Percentiles rank a stretch among this genome's conserved stretches.
These are phyloP conservation scores for Globisporangium iwayamae DNA, from an alignment of 352 stramenopile genomes.

Conservation along the genomic window DNA sequence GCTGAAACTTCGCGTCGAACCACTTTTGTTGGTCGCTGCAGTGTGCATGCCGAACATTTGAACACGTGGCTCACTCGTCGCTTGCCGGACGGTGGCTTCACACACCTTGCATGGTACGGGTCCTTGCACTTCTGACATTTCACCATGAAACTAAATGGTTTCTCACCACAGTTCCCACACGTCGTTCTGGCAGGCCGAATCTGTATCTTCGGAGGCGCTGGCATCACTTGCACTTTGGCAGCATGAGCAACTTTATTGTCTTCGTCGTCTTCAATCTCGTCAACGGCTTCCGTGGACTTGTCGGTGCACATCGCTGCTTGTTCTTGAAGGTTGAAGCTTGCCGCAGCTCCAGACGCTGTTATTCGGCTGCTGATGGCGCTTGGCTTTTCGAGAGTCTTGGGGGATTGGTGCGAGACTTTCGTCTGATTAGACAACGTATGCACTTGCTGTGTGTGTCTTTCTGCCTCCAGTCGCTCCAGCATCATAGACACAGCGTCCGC, in stretches of 20 bases:
- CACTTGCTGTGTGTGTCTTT: not conserved
- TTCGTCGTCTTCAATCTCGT: conserved; percentile 16
- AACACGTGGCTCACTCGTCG: conserved; percentile 28
- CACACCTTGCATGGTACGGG: conserved; percentile 40
- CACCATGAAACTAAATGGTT: conserved; percentile 57
- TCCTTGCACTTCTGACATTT: conserved; percentile 51
- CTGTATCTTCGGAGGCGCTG: not conserved
- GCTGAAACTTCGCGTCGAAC: not conserved
- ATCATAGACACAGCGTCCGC: not conserved
- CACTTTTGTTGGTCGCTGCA: conserved; percentile 27
- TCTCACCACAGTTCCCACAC: conserved; percentile 23
- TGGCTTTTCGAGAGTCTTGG: not conserved
- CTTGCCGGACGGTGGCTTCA: conserved; percentile 24
- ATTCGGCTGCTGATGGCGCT: not conserved
- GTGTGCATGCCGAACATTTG: conserved; percentile 24
- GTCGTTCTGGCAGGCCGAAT: not conserved
- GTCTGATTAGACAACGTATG: not conserved
- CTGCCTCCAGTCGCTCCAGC: not conserved
- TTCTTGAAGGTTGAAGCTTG: not conserved
- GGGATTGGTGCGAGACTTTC: not conserved
- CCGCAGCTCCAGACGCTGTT: not conserved
- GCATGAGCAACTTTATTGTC: not conserved
- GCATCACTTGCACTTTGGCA: not conserved
- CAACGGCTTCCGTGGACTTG: conserved; percentile 7
- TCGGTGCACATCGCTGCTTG: not conserved